These are phyloP conservation scores for Pezicula radicicola DNA, from an alignment of 2,329 filamentous ascomycete species.

Conservation along the genomic window DNA sequence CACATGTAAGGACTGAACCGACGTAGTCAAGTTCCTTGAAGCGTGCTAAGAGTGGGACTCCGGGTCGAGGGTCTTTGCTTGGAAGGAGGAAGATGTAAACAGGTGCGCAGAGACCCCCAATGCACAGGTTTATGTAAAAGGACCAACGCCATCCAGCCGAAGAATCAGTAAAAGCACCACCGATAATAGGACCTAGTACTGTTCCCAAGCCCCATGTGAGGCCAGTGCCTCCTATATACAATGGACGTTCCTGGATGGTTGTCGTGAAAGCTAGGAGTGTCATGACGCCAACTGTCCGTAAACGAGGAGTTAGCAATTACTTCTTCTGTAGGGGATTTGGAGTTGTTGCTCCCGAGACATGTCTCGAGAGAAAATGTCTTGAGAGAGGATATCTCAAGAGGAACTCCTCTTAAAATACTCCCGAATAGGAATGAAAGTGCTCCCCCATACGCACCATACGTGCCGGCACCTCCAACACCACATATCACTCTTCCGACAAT, in stretches of 20 bases:
- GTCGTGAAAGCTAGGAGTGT: constrained; percentile 38
- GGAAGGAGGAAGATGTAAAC: constrained; percentile 42
- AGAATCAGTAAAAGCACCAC: constrained; percentile 41
- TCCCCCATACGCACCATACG: too few relatives aligned
- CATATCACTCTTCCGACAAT: constrained; percentile 44
- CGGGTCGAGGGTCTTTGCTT: constrained; percentile 30
- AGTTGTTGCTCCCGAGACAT: too few relatives aligned
- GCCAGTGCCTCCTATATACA: constrained; percentile 31
- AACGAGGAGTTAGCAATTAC: too few relatives aligned
- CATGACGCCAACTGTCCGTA: constrained; percentile 42
- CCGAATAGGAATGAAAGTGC: too few relatives aligned
- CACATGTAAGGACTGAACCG: constrained; percentile 26
- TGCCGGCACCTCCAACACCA: constrained; percentile 42
- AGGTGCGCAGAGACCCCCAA: constrained; percentile 36
- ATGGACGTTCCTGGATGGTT: constrained; percentile 31
- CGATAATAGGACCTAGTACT: constrained; percentile 44
- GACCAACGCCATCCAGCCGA: constrained; percentile 43
- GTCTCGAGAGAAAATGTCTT: too few relatives aligned
- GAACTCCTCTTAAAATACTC: too few relatives aligned
- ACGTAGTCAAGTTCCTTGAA: constrained; percentile 23
- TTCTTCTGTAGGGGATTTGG: too few relatives aligned
- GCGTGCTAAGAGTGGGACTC: constrained; percentile 17
- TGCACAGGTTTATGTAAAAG: constrained; percentile 56
- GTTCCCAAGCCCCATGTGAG: constrained; percentile 40
- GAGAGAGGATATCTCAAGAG: too few relatives aligned